phyloP scores from a whole-genome alignment of 805 yeast species.

The Wickerhamiella bombiphila region DNA sequence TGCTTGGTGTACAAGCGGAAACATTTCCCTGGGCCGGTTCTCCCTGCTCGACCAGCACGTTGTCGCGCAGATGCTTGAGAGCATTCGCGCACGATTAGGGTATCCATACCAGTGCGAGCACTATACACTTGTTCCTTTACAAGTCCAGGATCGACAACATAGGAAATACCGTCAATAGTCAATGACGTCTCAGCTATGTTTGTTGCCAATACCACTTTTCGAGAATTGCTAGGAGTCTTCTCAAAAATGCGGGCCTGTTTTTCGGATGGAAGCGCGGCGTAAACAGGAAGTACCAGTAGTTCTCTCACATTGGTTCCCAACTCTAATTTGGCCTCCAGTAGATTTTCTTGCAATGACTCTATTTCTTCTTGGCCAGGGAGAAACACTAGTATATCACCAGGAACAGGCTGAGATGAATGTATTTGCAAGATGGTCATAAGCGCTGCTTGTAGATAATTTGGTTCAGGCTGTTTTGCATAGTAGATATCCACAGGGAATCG shows the following conservation, averaged over 20 bases:
- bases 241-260: slow-evolving; percentile 80
- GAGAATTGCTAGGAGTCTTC: slow-evolving; percentile 56
- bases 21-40: slow-evolving; percentile 93
- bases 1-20: slow-evolving; percentile 78
- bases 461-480: slow-evolving; percentile 8
- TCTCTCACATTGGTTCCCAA: slow-evolving; percentile 52
- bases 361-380: slow-evolving; percentile 93
- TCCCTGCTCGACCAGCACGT: slow-evolving; percentile 93
- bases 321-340: slow-evolving; percentile 48
- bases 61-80: slow-evolving; percentile 95
- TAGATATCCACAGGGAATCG: slow-evolving; percentile 72
- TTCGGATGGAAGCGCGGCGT: slow-evolving; percentile 83
- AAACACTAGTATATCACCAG: slow-evolving; percentile 77
- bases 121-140: slow-evolving; percentile 83
- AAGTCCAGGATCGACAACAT: slow-evolving; percentile 89
- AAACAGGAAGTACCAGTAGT: slow-evolving; percentile 69
- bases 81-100: slow-evolving; percentile 66
- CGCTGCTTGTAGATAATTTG: slow-evolving; percentile 9
- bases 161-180: slow-evolving; percentile 85
- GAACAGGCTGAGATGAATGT: slow-evolving; percentile 13
- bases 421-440: slow-evolving; percentile 13
- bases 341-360: slow-evolving; percentile 56
- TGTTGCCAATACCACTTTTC: slow-evolving; percentile 89
- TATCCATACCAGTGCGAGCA: slow-evolving; percentile 82
- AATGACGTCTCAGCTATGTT: slow-evolving; percentile 95